A percentile compares a stretch with the other conserved stretches of the same genome.
Evolutionary conservation across 2,329 filamentous ascomycete species (phyloP).

Genomic region (Sclerotinia nivalis): DNA sequence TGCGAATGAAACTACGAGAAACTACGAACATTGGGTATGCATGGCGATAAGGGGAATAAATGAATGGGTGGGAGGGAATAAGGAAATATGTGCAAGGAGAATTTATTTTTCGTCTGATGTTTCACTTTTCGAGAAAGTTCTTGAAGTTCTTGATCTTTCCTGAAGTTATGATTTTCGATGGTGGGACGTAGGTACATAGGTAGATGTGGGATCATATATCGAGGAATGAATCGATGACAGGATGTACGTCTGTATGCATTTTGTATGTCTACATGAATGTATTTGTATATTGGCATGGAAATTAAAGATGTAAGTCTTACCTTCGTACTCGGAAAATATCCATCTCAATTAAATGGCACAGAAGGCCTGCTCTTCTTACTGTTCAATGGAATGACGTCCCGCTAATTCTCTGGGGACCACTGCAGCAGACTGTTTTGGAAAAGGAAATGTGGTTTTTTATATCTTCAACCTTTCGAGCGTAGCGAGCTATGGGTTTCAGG

Average conservation of each 20-base stretch:
- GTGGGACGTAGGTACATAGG: background rate
- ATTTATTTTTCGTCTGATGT: slow-evolving; percentile 12
- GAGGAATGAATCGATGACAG: background rate
- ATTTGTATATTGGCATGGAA: background rate
- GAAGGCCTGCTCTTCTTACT: background rate
- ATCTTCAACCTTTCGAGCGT: background rate
- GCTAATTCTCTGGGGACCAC: background rate
- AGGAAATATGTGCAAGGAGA: background rate
- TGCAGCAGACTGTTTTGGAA: background rate
- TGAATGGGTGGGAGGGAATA: background rate
- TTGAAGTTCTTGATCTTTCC: background rate
- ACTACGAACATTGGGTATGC: background rate
- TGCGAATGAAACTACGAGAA: background rate
- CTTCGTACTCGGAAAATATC: background rate
- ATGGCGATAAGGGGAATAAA: slow-evolving; percentile 4
- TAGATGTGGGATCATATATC: background rate
- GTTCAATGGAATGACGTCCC: background rate
- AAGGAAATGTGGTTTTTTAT: background rate
- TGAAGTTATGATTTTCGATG: background rate
- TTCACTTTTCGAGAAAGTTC: slow-evolving; percentile 4
- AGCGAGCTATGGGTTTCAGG: background rate
- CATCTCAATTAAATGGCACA: too few relatives aligned
- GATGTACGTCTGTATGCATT: background rate
- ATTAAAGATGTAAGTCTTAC: background rate
- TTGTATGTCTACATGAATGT: background rate